phyloP scores from a whole-genome alignment of 2,329 filamentous ascomycete species.

The Venturia carpophila region DNA sequence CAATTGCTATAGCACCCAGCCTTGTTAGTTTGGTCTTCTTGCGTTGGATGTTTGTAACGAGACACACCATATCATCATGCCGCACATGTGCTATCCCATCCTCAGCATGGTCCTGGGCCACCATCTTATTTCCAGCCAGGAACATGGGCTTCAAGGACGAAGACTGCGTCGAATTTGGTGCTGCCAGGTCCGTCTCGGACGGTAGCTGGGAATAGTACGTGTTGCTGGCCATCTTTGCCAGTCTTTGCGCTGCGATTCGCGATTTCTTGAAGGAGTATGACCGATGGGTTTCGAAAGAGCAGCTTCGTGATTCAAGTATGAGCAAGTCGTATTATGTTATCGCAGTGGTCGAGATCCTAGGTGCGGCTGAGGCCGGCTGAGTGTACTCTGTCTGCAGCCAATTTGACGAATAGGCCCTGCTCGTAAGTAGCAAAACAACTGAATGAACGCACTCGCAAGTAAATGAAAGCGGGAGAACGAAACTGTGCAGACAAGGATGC shows the following conservation, averaged over 20 bases:
- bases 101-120: conserved; percentile 1
- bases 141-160: conserved; percentile 13
- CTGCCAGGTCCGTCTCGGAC: conserved; percentile 2
- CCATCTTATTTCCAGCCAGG: neutral
- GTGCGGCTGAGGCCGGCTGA: neutral
- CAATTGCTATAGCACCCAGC: conserved; percentile 21
- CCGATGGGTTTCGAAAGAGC: neutral
- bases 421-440: neutral
- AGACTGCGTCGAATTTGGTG: neutral
- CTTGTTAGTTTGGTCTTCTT: neutral
- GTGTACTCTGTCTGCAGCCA: neutral
- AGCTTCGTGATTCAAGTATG: neutral
- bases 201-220: conserved; percentile 2
- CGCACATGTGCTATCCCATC: neutral
- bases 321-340: neutral
- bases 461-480: neutral
- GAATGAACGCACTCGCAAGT: neutral
- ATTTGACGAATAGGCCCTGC: neutral
- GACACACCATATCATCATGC: neutral
- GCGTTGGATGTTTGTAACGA: neutral
- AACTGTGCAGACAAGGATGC: neutral
- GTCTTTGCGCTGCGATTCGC: neutral
- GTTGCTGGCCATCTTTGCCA: neutral
- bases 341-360: neutral
- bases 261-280: neutral